These are phyloP conservation scores for Cenchrus fungigraminus DNA, from an alignment of 176 grass and related monocot species.

Conservation along the genomic window DNA sequence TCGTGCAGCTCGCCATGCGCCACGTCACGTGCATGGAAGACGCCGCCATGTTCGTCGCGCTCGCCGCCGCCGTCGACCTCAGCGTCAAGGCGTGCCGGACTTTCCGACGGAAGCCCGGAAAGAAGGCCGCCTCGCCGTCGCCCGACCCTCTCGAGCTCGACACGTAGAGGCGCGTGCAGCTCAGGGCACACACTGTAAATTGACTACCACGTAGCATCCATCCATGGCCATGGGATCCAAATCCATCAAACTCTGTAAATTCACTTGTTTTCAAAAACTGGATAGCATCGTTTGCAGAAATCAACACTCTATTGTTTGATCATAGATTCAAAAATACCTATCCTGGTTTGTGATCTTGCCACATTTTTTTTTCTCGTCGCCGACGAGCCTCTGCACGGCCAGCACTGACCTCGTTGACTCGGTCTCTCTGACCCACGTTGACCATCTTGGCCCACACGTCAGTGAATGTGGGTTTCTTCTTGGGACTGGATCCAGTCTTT, in stretches of 20 bases:
- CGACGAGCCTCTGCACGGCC: not conserved
- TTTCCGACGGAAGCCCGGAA: constrained; percentile 57
- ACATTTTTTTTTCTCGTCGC: not conserved
- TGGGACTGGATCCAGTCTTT: not conserved
- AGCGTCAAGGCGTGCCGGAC: constrained; percentile 89
- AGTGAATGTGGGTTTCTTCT: not conserved
- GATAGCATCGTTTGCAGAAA: not conserved
- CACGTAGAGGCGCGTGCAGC: constrained; percentile 17
- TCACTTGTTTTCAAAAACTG: constrained; percentile 25
- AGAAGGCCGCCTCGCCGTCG: constrained; percentile 41
- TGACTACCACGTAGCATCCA: not conserved
- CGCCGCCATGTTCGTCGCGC: constrained; percentile 83
- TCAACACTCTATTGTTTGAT: not conserved
- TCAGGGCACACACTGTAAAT: not conserved
- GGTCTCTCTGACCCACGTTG: no score
- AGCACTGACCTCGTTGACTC: not conserved
- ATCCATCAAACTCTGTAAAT: constrained; percentile 46
- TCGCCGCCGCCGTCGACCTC: constrained; percentile 86
- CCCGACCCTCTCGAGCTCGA: constrained; percentile 50
- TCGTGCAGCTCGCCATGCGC: constrained; percentile 71
- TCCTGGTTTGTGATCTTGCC: not conserved
- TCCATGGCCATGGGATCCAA: constrained; percentile 2
- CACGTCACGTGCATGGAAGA: constrained; percentile 86
- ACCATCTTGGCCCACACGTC: not conserved
- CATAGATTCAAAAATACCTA: not conserved